Percentiles rank a stretch among this genome's conserved stretches.
Conservation (phyloP, 1,284 basidiomycete genomes). For the Cutaneotrichosporon cutaneum region DNA sequence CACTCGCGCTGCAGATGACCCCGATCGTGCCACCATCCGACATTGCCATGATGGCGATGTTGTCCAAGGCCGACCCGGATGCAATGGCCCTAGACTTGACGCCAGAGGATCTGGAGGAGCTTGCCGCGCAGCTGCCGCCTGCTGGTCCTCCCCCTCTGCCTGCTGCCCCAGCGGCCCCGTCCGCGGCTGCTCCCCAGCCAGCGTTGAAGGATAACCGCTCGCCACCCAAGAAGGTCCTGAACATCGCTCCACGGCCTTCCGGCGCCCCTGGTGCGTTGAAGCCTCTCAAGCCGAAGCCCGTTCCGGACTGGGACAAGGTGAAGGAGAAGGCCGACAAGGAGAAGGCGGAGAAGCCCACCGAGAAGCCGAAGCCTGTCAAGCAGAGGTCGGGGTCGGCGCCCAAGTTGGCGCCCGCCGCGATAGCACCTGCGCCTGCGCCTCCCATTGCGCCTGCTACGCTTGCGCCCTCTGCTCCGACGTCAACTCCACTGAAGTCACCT, state of each 20-base stretch:
- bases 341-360: neutral
- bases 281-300: conserved; percentile 7
- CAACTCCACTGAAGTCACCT: neutral
- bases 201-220: conserved; percentile 2
- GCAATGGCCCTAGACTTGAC: conserved; percentile 34
- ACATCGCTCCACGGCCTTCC: neutral
- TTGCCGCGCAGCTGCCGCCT: conserved; percentile 9
- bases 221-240: conserved; percentile 5
- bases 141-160: conserved; percentile 1
- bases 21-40: conserved; percentile 8
- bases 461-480: neutral
- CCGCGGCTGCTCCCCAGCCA: conserved; percentile 8
- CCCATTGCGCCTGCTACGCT: neutral
- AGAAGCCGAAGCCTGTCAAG: conserved; percentile 1
- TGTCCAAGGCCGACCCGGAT: conserved; percentile 30
- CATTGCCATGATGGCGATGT: conserved; percentile 7
- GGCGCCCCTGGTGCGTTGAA: neutral
- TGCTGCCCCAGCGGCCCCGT: conserved; percentile 9
- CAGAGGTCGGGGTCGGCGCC: neutral
- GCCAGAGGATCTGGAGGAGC: conserved; percentile 33
- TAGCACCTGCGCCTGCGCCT: neutral
- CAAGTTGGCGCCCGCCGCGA: neutral
- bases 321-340: neutral
- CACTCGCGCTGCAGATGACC: conserved; percentile 34
- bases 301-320: neutral